Conservation (phyloP, 169 alveolate species). For the Perkinsus marinus region DNA sequence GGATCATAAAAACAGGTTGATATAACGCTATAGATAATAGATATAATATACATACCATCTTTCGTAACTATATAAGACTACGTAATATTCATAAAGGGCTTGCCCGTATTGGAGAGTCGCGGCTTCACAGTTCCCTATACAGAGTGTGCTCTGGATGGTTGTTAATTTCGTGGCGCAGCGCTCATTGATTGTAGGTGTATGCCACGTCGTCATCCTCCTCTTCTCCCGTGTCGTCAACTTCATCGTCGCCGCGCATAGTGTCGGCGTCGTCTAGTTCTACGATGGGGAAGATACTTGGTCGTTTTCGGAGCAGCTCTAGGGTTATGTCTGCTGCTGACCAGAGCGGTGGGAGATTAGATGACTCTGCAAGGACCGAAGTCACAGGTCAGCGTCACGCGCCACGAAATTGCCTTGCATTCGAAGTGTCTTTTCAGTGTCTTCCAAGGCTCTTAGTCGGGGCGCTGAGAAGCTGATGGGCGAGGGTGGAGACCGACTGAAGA, state of each 20-base stretch:
- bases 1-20: neutral
- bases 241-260: neutral
- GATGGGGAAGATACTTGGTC: neutral
- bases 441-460: neutral
- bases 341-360: neutral
- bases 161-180: neutral
- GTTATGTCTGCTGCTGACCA: neutral
- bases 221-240: neutral
- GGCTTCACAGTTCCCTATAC: neutral
- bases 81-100: neutral
- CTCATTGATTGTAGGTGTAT: neutral
- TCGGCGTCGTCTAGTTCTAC: neutral
- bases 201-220: neutral
- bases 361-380: neutral
- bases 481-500: neutral
- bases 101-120: neutral
- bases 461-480: neutral
- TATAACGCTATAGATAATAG: no score
- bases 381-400: neutral
- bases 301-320: neutral
- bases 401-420: neutral
- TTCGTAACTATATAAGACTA: neutral
- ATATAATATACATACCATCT: no score
- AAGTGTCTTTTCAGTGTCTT: neutral
- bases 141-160: neutral